Base-by-base conservation (phyloP, 805 yeast species). In the Ogataea kodamae region DNA sequence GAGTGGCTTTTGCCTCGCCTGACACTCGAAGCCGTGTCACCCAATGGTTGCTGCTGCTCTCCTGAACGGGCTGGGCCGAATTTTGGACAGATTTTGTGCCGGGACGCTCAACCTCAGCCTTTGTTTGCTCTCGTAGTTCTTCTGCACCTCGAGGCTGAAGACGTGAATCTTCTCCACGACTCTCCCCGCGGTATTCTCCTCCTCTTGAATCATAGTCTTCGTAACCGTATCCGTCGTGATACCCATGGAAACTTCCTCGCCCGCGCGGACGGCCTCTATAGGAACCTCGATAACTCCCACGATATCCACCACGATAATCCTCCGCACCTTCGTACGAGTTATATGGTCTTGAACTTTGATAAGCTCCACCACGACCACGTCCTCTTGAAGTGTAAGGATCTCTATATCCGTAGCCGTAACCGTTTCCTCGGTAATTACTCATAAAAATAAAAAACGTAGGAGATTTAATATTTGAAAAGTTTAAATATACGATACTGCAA, bases 1-100 rank as follows among this genome's bases (percentile, higher is more conserved):
- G 6, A 3, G 40, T 17, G 9, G 30, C 35, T 25, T 48, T 50
- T 3, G 31, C 16, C 3, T 46, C 50, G 9, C 58, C 56, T 2
- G 35, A 18, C 7, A 50, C 36, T 5, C 48, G 39, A 11, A 57
- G 45, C 25, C 61, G 28, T 9, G 44, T 33, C 9, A 57, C 42
- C 62, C 64, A 55, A 30, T 60, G 61, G 22, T 50, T 43, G 18
- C 50, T 52, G 14, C 21, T 21, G n/a, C 33, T 39, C 11, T 22
- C 22, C 5, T 8, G n/a, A 4, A n/a, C 33, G 11, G 18, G 9
- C 12, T 28, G 30, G 17, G 22, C 22, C n/a, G 23, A 25, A 18
- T 10, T 25, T 25, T 22, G 33, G 18, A 8, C 25, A 6, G 20
- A 7, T 12, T 15, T 25, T n/a, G n/a, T n/a, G 7, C 14, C 28